Percentiles rank a stretch among this genome's conserved stretches.
Conservation (phyloP, 306 rosid genomes). For the Citrullus colocynthis region DNA sequence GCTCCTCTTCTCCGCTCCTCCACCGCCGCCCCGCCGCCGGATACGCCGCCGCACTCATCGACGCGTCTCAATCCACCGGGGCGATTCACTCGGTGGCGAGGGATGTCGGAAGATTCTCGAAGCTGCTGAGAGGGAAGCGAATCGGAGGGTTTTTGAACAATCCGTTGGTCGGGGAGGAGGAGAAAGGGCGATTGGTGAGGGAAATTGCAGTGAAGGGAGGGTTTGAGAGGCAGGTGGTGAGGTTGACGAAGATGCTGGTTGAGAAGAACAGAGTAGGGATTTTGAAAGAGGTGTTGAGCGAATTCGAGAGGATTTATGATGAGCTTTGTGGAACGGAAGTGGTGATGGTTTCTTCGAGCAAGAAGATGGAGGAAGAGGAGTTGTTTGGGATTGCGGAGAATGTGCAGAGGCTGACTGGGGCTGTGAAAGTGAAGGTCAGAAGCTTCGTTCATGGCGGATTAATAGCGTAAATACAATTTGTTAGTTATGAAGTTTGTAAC, state of each 20-base stretch:
- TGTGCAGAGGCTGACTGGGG: slow-evolving; percentile 36
- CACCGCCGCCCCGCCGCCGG: slow-evolving; percentile 49
- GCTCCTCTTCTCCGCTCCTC: slow-evolving; percentile 12
- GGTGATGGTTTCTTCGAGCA: slow-evolving; percentile 38
- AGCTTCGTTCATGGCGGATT: slow-evolving; percentile 22
- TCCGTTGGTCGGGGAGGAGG: slow-evolving; percentile 16
- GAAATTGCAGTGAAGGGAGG: slow-evolving; percentile 23
- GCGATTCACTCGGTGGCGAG: slow-evolving; percentile 39
- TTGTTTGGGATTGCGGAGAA: slow-evolving; percentile 36
- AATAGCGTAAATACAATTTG: background rate
- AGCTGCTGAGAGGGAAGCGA: slow-evolving; percentile 18
- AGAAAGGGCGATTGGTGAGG: slow-evolving; percentile 24
- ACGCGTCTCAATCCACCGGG: slow-evolving; percentile 34
- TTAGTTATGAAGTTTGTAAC: background rate
- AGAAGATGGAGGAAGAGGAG: slow-evolving; percentile 27
- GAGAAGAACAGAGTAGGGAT: slow-evolving; percentile 40
- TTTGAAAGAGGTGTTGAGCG: slow-evolving; percentile 39
- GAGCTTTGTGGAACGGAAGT: slow-evolving; percentile 44
- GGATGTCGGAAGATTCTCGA: slow-evolving; percentile 42
- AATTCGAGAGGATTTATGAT: slow-evolving; percentile 58
- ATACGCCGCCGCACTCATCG: slow-evolving; percentile 66
- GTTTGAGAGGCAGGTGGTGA: slow-evolving; percentile 38
- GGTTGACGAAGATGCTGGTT: slow-evolving; percentile 45
- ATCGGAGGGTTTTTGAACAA: slow-evolving; percentile 9
- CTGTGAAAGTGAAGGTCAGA: slow-evolving; percentile 39